Evolutionary conservation across 2,329 filamentous ascomycete genomes (phyloP).

Genomic region (Plenodomus tracheiphilus): DNA sequence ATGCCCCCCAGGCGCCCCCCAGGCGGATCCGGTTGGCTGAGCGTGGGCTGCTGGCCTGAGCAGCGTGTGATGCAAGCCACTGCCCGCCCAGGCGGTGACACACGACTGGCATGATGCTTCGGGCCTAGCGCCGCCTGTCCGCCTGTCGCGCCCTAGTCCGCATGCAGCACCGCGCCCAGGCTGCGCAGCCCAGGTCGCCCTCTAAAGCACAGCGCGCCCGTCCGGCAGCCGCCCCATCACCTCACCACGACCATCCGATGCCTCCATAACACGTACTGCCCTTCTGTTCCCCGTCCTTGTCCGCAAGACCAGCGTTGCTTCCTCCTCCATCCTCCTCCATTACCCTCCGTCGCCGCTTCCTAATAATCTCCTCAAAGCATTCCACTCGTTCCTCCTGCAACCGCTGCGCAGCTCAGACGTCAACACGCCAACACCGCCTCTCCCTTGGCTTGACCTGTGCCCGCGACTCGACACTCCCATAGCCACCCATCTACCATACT

Average conservation of each 20-base stretch:
- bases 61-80: constrained; percentile 14
- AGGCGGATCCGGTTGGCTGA: constrained; percentile 18
- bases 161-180: constrained; percentile 10
- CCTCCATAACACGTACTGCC: constrained; percentile 31
- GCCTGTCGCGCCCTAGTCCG: constrained; percentile 1
- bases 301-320: constrained; percentile 32
- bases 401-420: constrained; percentile 25
- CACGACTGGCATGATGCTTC: too few relatives aligned
- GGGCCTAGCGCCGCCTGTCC: too few relatives aligned
- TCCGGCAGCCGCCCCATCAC: constrained; percentile 21
- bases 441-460: constrained; percentile 16
- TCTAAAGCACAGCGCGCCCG: constrained; percentile 18
- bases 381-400: constrained; percentile 35
- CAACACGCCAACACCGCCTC: constrained; percentile 18
- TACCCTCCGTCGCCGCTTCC: constrained; percentile 6
- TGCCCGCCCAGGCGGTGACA: too few relatives aligned
- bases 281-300: constrained; percentile 28
- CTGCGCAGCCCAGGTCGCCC: constrained; percentile 10
- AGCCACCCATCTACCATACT: constrained; percentile 12
- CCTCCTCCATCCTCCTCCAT: constrained; percentile 2
- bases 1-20: neutral
- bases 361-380: constrained; percentile 25
- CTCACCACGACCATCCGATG: constrained; percentile 30
- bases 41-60: constrained; percentile 11
- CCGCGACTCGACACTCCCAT: constrained; percentile 17